A percentile compares a stretch with the other conserved stretches of the same genome.
Conservation (phyloP, 345 rosid genomes). For the Syzygium jambos region DNA sequence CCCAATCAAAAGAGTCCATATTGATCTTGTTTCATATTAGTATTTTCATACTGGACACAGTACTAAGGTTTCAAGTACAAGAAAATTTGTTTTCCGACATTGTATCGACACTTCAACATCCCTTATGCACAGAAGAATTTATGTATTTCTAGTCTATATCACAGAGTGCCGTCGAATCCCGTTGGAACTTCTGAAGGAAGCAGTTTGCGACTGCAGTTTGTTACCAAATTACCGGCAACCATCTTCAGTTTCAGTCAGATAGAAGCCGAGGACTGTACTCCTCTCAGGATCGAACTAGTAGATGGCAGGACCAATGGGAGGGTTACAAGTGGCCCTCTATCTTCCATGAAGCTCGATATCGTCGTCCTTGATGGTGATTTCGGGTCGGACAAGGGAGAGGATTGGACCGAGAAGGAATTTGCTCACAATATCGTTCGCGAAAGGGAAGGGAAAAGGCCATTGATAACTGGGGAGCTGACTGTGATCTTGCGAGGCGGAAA, state of each 20-base stretch:
- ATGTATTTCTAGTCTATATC: neutral
- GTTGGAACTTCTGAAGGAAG: neutral
- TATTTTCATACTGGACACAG: neutral
- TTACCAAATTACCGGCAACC: conserved; percentile 6
- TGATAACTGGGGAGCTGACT: conserved; percentile 19
- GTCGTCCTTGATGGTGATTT: conserved; percentile 22
- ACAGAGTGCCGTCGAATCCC: neutral
- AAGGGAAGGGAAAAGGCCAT: conserved; percentile 35
- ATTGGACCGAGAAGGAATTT: conserved; percentile 28
- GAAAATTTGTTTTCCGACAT: neutral
- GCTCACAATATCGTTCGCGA: conserved; percentile 8
- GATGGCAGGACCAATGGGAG: conserved; percentile 13
- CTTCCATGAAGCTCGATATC: conserved; percentile 24
- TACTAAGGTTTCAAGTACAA: neutral
- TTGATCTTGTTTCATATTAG: neutral
- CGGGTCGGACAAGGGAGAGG: conserved; percentile 10
- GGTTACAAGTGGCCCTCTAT: conserved; percentile 17
- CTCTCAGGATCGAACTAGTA: conserved; percentile 10
- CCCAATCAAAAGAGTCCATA: neutral
- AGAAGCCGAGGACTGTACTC: conserved; percentile 5
- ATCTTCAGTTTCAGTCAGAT: conserved; percentile 20
- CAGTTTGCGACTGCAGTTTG: conserved; percentile 22
- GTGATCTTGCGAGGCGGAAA: conserved; percentile 14
- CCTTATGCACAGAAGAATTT: neutral
- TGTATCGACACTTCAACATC: neutral